phyloP scores from a whole-genome alignment of 768 basidiomycete genomes.

The Suillus hirtellus region DNA sequence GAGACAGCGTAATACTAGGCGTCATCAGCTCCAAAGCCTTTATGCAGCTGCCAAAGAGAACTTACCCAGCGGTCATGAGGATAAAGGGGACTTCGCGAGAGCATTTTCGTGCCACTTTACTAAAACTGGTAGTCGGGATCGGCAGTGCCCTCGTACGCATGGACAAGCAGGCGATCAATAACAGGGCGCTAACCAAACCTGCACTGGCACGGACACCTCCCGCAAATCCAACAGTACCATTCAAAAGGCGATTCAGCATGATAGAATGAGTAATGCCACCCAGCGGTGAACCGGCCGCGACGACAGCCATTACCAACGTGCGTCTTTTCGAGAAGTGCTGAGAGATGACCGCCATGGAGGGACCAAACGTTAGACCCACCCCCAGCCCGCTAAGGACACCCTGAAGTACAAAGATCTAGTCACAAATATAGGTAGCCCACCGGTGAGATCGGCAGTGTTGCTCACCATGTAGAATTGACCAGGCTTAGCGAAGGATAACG shows the following conservation, averaged over 20 bases:
- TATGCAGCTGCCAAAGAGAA: background rate
- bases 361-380: slow-evolving; percentile 46
- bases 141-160: slow-evolving; percentile 37
- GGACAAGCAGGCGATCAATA: slow-evolving; percentile 40
- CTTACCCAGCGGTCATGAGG: slow-evolving; percentile 26
- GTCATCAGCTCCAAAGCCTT: slow-evolving; percentile 6
- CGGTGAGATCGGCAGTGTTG: background rate
- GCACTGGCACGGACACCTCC: slow-evolving; percentile 41
- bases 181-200: slow-evolving; percentile 35
- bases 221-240: slow-evolving; percentile 46
- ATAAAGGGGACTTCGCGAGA: slow-evolving; percentile 26
- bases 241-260: slow-evolving; percentile 51
- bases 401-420: slow-evolving; percentile 43
- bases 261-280: slow-evolving; percentile 61
- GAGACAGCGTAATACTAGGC: slow-evolving; percentile 22
- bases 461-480: slow-evolving; percentile 29
- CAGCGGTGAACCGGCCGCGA: slow-evolving; percentile 47
- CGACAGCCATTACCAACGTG: slow-evolving; percentile 45
- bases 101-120: slow-evolving; percentile 25
- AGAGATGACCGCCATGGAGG: slow-evolving; percentile 41
- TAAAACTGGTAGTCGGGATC: slow-evolving; percentile 9
- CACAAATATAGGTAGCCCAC: background rate
- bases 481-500: slow-evolving; percentile 28
- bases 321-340: slow-evolving; percentile 46
- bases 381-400: slow-evolving; percentile 43